Base-by-base conservation (phyloP, 2,329 filamentous ascomycete genomes). In the Pestalotiopsis fici region DNA sequence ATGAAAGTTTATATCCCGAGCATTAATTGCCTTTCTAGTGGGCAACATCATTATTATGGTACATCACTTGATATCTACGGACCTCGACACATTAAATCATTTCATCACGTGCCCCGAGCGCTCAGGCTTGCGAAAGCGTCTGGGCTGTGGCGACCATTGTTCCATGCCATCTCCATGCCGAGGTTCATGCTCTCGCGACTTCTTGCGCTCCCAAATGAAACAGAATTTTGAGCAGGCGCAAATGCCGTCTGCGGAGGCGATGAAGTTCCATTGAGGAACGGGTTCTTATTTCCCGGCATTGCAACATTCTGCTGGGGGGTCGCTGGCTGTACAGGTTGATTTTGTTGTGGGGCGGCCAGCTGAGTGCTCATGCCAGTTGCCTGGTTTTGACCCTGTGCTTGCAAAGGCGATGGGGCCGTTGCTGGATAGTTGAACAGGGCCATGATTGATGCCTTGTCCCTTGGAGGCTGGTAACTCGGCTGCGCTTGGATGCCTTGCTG, bases 41-140 rank as follows among this genome's bases (percentile, higher is more conserved):
- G 55, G 23, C 57, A 37, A 62, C 59, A 62, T 62, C 37, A 62
- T 62, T 47, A 43, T 28, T 62, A 62, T 60, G 37, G 59, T 72
- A 72, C 60, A 67, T 67, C 69, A 67, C 67, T 68, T 70, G 31
- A 64, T 71, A 70, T 71, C 71, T 68, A 73, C 62, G n/a, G 56
- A 65, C 57, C 66, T 55, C 21, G 50, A 56, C 12, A 25, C 23
- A 47, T 62, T 50, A 62, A 27, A 27, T 71, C 68, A 68, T 79
- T 70, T 77, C 66, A 75, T 80, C 72, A 85, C 74, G 77, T 80
- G 74, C 87, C 85, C 71, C 86, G 82, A 64, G 91, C 88, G 74
- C 91, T 93, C 70, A 95, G 81, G 63, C 90, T 92, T 2, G 92
- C 89, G 83, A 94, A 95, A 15, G 92, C 92, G 78, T 95, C 92